Base-by-base conservation (phyloP, 108 stramenopile species). In the Parietichytrium sp. region DNA sequence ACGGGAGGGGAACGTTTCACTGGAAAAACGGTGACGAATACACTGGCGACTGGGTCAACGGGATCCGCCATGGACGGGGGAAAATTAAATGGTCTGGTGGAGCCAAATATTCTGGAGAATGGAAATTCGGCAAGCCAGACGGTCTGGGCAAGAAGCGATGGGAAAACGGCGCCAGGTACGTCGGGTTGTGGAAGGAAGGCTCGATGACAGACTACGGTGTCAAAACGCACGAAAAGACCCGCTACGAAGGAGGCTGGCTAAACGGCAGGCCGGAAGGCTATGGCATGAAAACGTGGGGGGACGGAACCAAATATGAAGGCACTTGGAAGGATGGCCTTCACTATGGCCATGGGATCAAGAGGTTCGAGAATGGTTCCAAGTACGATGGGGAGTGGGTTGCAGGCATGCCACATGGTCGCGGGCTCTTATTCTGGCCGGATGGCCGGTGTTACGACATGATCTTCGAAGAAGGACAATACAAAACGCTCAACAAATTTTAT, bases 21-120 rank as follows among this genome's bases (percentile, higher is more conserved):
- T 88, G 87, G 89, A 86, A 84, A 48, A 86, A 89, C 42, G 89
- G 89, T 16, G 89, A 87, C 3, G 85, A 81, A 49, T 89, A 89
- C 81, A 84, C 55, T 31, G 89, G 89, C n/a, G 87, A 87, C 45
- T 89, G 89, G 89, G 52, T 84, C 29, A 84, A 87, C 25, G 89
- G 87, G 45, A 72, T 72, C 20, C 61, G 61, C 8, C 84, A 86
- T 12, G 89, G 89, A 3, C 50, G 77, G 29, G 89, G 89, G 4
- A 82, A 79, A 2, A 79, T 89, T 4, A 80, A 82, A 1, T 88
- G 87, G 89, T 83, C 85, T 33, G 83, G 84, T 36, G 89, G 89
- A 4, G 89, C 85, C 3, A 89, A 86, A 52, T 89, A 89, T 51
- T 81, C 83, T 38, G 89, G 89, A 20, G 87, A 87, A 47, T 89